phyloP scores from a whole-genome alignment of 1,284 basidiomycete genomes.

The Ustilago shanxiensis region DNA sequence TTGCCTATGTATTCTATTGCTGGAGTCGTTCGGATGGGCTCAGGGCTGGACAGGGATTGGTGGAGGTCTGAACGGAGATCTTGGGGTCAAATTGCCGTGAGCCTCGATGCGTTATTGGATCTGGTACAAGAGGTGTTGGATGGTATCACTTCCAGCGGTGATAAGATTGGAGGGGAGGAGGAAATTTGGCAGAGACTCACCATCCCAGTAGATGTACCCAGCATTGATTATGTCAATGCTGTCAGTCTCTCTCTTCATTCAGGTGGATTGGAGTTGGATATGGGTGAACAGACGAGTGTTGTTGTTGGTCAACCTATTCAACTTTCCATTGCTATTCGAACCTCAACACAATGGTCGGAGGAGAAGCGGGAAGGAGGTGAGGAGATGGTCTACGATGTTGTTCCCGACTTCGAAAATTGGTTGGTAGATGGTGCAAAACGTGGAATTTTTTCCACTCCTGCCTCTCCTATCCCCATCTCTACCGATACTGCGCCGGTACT shows the following conservation, averaged over 20 bases:
- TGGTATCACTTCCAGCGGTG: neutral
- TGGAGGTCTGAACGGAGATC: slow-evolving; percentile 27
- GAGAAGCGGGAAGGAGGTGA: neutral
- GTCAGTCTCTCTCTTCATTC: slow-evolving; percentile 25
- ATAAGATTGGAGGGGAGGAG: neutral
- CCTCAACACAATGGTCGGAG: slow-evolving; percentile 33
- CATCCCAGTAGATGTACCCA: slow-evolving; percentile 58
- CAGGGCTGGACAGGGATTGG: slow-evolving; percentile 22
- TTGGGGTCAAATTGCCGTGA: slow-evolving; percentile 19
- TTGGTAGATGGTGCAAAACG: slow-evolving; percentile 58
- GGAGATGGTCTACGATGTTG: slow-evolving; percentile 58
- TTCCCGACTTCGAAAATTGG: slow-evolving; percentile 61
- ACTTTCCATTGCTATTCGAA: slow-evolving; percentile 32
- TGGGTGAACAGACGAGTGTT: slow-evolving; percentile 8
- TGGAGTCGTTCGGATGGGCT: slow-evolving; percentile 24
- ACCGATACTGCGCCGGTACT: neutral
- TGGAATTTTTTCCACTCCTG: slow-evolving; percentile 23
- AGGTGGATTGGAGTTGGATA: neutral
- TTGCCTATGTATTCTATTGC: slow-evolving; percentile 42
- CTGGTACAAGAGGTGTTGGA: slow-evolving; percentile 10
- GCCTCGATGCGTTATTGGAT: neutral
- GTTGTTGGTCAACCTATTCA: slow-evolving; percentile 47
- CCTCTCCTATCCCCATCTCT: neutral
- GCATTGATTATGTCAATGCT: slow-evolving; percentile 47
- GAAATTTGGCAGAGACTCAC: slow-evolving; percentile 49